Conservation (phyloP, 345 rosid genomes). For the Eucalyptus microcorys region DNA sequence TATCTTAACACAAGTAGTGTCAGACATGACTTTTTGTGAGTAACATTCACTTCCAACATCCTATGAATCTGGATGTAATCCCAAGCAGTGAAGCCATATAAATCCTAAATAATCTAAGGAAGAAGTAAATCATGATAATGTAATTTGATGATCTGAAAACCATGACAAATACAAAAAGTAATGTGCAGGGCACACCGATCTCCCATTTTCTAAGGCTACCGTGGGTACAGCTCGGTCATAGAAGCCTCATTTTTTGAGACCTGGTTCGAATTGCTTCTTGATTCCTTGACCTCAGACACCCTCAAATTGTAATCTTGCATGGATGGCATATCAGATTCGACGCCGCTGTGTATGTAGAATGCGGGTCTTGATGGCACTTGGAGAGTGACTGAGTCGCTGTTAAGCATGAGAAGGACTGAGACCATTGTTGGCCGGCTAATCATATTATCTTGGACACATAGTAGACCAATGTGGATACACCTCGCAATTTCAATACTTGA, state of each 20-base stretch:
- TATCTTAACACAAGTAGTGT: not conserved
- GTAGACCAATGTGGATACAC: constrained; percentile 44
- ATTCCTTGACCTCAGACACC: not conserved
- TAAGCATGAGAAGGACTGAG: constrained; percentile 31
- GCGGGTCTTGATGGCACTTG: constrained; percentile 29
- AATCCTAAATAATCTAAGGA: not conserved
- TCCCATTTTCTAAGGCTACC: not conserved
- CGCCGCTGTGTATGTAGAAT: not conserved
- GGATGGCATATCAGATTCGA: not conserved
- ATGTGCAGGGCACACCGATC: not conserved
- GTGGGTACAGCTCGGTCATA: not conserved
- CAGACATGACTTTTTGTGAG: not conserved
- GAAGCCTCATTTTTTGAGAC: not conserved
- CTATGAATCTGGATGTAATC: not conserved
- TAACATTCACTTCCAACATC: not conserved
- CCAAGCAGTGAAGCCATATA: not conserved
- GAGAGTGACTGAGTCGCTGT: constrained; percentile 19
- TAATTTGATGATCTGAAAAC: not conserved
- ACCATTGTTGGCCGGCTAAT: constrained; percentile 37
- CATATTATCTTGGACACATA: constrained; percentile 42
- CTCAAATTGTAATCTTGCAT: not conserved
- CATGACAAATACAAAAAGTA: not conserved
- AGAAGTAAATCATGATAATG: not conserved
- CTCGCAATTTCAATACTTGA: constrained; percentile 20
- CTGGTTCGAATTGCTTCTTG: not conserved